Evolutionary conservation across 768 basidiomycete genomes (phyloP).

Genomic region (Trametes meyenii): DNA sequence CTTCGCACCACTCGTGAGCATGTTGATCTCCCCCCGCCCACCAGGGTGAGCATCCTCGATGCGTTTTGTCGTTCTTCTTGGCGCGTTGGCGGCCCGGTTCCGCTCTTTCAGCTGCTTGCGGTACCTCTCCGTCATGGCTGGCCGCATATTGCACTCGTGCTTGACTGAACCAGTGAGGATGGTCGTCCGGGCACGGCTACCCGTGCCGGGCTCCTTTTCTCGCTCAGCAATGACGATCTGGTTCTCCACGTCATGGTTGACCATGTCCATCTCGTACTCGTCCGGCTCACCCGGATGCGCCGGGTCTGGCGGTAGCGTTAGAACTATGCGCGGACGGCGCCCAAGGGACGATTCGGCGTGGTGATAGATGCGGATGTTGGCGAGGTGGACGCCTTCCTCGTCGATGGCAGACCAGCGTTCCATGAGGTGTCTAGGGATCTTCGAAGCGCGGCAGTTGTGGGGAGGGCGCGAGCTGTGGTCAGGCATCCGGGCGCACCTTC

Average conservation of each 20-base stretch:
- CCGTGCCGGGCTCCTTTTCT: slow-evolving; percentile 59
- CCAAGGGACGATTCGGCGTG: slow-evolving; percentile 45
- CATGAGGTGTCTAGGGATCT: slow-evolving; percentile 88
- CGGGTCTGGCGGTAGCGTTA: slow-evolving; percentile 63
- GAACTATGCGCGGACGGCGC: slow-evolving; percentile 61
- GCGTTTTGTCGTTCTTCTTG: slow-evolving; percentile 64
- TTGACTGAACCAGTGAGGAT: slow-evolving; percentile 80
- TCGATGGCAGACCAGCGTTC: slow-evolving; percentile 82
- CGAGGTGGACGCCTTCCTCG: slow-evolving; percentile 77
- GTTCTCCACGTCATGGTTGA: slow-evolving; percentile 82
- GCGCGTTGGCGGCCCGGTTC: slow-evolving; percentile 66
- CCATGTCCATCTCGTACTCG: slow-evolving; percentile 87
- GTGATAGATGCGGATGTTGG: slow-evolving; percentile 81
- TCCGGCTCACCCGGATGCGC: slow-evolving; percentile 50
- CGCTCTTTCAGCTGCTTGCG: slow-evolving; percentile 73
- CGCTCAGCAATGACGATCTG: slow-evolving; percentile 85
- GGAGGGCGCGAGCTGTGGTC: not conserved
- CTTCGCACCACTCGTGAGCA: slow-evolving; percentile 75
- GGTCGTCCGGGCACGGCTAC: slow-evolving; percentile 67
- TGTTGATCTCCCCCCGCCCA: slow-evolving; percentile 74
- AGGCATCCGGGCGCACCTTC: slow-evolving; percentile 56
- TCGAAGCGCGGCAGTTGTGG: slow-evolving; percentile 11
- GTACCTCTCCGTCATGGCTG: slow-evolving; percentile 68
- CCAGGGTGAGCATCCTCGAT: slow-evolving; percentile 75
- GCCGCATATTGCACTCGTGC: slow-evolving; percentile 77